Base-by-base conservation (phyloP, 116 monocot genomes). In the Trichopus zeylanicus region DNA sequence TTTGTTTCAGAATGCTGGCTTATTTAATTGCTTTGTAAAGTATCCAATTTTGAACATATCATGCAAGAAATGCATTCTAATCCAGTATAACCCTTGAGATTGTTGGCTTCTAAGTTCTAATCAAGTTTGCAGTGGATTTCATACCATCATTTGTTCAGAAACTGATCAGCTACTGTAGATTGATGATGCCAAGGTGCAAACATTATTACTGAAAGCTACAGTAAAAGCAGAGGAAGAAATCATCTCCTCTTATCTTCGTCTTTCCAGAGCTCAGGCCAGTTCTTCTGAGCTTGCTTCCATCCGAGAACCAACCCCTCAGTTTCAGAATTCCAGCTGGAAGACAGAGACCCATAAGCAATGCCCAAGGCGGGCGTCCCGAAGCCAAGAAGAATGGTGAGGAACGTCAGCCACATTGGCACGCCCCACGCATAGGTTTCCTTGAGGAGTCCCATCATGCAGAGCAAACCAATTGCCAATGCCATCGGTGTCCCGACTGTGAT, bases 181-280 rank as follows among this genome's bases (percentile, higher is more conserved):
- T n/a, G n/a, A n/a, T 11, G 15, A 8, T 11, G 8, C 37, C 15
- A 37, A 37, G 15, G 15, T 37, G 15, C 37, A 8, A n/a, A n/a
- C n/a, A n/a, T n/a, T n/a, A n/a, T n/a, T n/a, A n/a, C n/a, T n/a
- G n/a, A n/a, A n/a, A n/a, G n/a, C n/a, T n/a, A n/a, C n/a, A n/a
- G n/a, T n/a, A n/a, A 33, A 33, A 33, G 8, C 32, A 33, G 8
- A 5, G 8, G 32, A 33, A 33, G 8, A 33, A 15, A 23, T 51
- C 53, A 27, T 3, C 12, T 60, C 46, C 34, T 60, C 24, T 66
- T 37, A 15, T 75, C 62, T 19, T 81, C 79, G 0, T 86, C 83
- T 52, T 72, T 77, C 91, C 91, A 91, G 23, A 91, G 66, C 71
- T 73, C 75, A 29, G 91, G 82, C 91, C 91, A 91, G 60, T 91